Base-by-base conservation (phyloP, 1,284 basidiomycete genomes). In the Cystobasidium pallidum region DNA sequence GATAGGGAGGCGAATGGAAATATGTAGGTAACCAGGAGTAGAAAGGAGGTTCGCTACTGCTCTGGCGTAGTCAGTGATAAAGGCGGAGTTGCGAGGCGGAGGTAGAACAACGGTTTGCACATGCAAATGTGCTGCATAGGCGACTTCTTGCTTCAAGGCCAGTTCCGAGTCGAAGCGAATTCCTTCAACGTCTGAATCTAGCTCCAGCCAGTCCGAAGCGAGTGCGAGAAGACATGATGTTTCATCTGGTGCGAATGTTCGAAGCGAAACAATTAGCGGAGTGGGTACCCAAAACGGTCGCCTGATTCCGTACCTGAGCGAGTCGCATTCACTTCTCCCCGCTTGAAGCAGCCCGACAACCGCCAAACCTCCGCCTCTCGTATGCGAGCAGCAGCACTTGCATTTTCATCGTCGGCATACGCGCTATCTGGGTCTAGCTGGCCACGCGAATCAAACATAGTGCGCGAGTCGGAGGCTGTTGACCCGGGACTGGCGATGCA, bases 111-210 rank as follows among this genome's bases (percentile, higher is more conserved):
- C 88, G 32, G 88, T 88, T 30, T 88, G 87, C 26, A 97, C 85
- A 75, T 91, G 90, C 73, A 99, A 87, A 82, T 99, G 97, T 0
- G 92, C 88, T 0, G 94, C 94, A 78, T 95, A 97, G 0, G 91
- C 86, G 15, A 97, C 84, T 81, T 99, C 95, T 82, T 98, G 94
- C 75, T 89, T 88, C 15, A 99, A 85, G 6, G 95, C 95, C 72
- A 96, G 89, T 82, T 97, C 96, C 64, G 93, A 90, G 79, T 99
- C 96, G 77, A 95, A 91, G 55, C 96, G 88, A 72, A 99, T 90
- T 83, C 94, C 94, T 79, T 94, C 92, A 81, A 97, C 94, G 0
- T 86, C 83, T 13, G 92, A 89, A 82, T 99, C 96, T 49, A 99
- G 85, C 81, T 97, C 92, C 13, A 99, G 85, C 96, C 96, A 99